Base-by-base conservation (phyloP, 306 rosid species). In the Quercus gilva region DNA sequence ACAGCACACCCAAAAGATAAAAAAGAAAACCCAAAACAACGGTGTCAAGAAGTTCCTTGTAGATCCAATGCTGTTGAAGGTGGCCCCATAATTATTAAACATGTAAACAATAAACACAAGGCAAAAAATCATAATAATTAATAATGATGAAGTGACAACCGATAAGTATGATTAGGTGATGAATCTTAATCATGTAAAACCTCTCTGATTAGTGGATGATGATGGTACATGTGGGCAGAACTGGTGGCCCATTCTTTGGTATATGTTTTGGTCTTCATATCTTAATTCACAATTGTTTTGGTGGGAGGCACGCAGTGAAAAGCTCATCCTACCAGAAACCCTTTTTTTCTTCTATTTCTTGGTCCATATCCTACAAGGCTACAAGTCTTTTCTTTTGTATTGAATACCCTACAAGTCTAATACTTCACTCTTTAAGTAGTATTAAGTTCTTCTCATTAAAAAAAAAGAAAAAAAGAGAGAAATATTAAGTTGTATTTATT, bases 291-390 rank as follows among this genome's bases (percentile, higher is more conserved):
- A 72, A 20, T 31, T 73, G 83, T 64, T 74, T 73, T 28, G 83
- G 83, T 80, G 73, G 83, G 83, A 49, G 35, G 83, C 74, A 79
- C 13, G 55, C 64, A 20, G 5, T 4, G 4, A 15, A 41, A 12
- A 17, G 23, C 41, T 12, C 41, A 69, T 31, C 61, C 76, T 5
- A n/a, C 53, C 4, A 35, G 13, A 12, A 2, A 31, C 28, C 20
- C 19, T 17, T 11, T 3, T 17, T 68, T 7, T 31, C 9, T n/a
- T 75, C 8, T 25, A 6, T 5, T 20, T 41, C 45, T 8, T 41
- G 12, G 45, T 41, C 45, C 11, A 41, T 41, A 41, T 41, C 45
- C 45, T 7, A 41, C 3, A 8, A 41, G 45, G 45, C 45, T 37
- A 37, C 45, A 7, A 37, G 45, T 37, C 15, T 28, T 25, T 41